phyloP scores from a whole-genome alignment of 169 alveolate genomes.

The Babesia ovata region DNA sequence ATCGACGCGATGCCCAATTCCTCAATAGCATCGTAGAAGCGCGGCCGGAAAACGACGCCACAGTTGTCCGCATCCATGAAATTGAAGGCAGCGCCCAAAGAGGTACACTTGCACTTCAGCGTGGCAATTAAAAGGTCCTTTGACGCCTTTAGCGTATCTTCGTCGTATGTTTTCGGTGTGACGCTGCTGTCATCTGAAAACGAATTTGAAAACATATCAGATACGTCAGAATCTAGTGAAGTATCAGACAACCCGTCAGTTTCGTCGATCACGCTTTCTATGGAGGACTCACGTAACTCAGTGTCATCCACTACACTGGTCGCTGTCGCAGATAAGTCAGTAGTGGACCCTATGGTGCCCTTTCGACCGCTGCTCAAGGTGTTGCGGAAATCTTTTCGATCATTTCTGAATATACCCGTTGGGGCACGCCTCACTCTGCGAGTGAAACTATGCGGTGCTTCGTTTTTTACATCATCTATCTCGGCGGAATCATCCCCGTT shows the following conservation, averaged over 20 bases:
- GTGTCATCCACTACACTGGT: too few relatives aligned
- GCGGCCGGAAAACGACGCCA: slow-evolving; percentile 52
- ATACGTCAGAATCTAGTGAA: neutral
- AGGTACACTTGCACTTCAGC: slow-evolving; percentile 42
- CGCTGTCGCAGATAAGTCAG: too few relatives aligned
- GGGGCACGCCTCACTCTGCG: slow-evolving; percentile 8
- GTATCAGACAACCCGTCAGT: too few relatives aligned
- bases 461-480: neutral
- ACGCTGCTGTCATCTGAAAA: slow-evolving; percentile 14
- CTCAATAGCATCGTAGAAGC: slow-evolving; percentile 30
- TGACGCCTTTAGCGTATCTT: slow-evolving; percentile 24
- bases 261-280: too few relatives aligned
- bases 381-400: neutral
- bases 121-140: slow-evolving; percentile 56
- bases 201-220: slow-evolving; percentile 1
- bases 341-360: too few relatives aligned
- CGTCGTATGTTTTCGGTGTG: slow-evolving; percentile 27
- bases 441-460: neutral
- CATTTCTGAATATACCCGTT: slow-evolving; percentile 4
- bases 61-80: slow-evolving; percentile 53
- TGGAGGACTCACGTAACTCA: too few relatives aligned
- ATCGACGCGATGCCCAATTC: slow-evolving; percentile 55
- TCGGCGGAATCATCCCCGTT: too few relatives aligned
- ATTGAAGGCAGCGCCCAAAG: slow-evolving; percentile 53
- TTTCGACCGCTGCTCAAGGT: too few relatives aligned